phyloP scores from a whole-genome alignment of 1,284 basidiomycete species.

The Cryptococcus sp. region DNA sequence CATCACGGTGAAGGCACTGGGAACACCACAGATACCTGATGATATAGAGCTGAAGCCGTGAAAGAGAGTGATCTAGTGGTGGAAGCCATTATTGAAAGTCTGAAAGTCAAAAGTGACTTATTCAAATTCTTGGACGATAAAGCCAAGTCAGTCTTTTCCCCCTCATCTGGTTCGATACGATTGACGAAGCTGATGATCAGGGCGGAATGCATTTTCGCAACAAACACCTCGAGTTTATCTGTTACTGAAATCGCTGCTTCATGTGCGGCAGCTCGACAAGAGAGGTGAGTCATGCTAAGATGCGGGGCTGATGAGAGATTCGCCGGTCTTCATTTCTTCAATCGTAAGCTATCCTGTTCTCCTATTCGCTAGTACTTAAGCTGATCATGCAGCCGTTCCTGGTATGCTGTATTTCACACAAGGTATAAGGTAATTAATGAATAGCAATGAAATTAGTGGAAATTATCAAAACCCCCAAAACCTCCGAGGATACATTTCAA shows the following conservation, averaged over 20 bases:
- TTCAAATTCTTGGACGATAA: slow-evolving; percentile 54
- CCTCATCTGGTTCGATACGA: neutral
- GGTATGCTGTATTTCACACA: slow-evolving; percentile 14
- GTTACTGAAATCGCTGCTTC: slow-evolving; percentile 53
- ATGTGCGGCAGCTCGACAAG: slow-evolving; percentile 42
- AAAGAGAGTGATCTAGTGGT: slow-evolving; percentile 54
- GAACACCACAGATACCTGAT: neutral
- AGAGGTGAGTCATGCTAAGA: slow-evolving; percentile 28
- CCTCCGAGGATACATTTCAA: slow-evolving; percentile 51
- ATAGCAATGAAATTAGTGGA: slow-evolving; percentile 58
- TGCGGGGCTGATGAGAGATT: slow-evolving; percentile 33
- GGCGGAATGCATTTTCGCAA: slow-evolving; percentile 52
- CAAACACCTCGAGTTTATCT: slow-evolving; percentile 56
- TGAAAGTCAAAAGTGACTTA: slow-evolving; percentile 56
- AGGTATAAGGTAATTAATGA: slow-evolving; percentile 5
- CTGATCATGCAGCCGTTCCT: slow-evolving; percentile 31
- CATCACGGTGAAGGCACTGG: neutral
- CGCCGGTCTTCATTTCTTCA: slow-evolving; percentile 56
- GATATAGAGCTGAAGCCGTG: slow-evolving; percentile 48
- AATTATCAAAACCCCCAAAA: slow-evolving; percentile 53
- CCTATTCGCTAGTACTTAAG: neutral
- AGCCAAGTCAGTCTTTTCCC: slow-evolving; percentile 43
- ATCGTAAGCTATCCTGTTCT: slow-evolving; percentile 32
- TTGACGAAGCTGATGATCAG: slow-evolving; percentile 5
- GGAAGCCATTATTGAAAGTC: slow-evolving; percentile 58